Evolutionary conservation across 306 rosid genomes (phyloP).

Genomic region (Begonia loranthoides): DNA sequence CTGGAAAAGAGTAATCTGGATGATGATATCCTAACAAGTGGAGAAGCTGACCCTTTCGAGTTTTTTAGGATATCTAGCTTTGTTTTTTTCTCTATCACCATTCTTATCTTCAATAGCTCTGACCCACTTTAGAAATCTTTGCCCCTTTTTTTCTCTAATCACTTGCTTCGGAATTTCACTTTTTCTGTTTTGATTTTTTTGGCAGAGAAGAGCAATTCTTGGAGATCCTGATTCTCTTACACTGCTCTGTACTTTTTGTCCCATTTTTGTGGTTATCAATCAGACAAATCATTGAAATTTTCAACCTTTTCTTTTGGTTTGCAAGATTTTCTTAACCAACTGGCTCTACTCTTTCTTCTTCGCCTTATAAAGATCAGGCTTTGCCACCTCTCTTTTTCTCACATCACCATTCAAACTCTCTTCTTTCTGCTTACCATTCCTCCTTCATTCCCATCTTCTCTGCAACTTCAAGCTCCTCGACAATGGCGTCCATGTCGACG

Average conservation of each 20-base stretch:
- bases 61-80: background rate
- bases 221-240: background rate
- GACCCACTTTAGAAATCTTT: background rate
- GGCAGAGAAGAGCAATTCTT: background rate
- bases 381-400: slow-evolving; percentile 24
- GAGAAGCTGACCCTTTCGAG: background rate
- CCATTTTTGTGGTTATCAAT: background rate
- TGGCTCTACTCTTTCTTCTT: slow-evolving; percentile 24
- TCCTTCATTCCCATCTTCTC: slow-evolving; percentile 7
- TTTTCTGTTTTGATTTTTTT: background rate
- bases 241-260: background rate
- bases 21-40: background rate
- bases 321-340: slow-evolving; percentile 40
- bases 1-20: background rate
- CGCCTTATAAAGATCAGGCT: slow-evolving; percentile 48
- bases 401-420: slow-evolving; percentile 17
- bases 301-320: slow-evolving; percentile 10
- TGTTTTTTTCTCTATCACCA: background rate
- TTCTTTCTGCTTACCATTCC: slow-evolving; percentile 5
- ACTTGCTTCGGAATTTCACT: too few relatives aligned
- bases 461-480: background rate
- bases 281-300: slow-evolving; percentile 38
- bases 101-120: background rate
- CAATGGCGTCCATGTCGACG: slow-evolving; percentile 73
- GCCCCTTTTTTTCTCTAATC: too few relatives aligned